Percentiles rank a stretch among this genome's conserved stretches.
Conservation (phyloP, 2,329 filamentous ascomycete genomes). For the Pseudofabraea citricarpa region DNA sequence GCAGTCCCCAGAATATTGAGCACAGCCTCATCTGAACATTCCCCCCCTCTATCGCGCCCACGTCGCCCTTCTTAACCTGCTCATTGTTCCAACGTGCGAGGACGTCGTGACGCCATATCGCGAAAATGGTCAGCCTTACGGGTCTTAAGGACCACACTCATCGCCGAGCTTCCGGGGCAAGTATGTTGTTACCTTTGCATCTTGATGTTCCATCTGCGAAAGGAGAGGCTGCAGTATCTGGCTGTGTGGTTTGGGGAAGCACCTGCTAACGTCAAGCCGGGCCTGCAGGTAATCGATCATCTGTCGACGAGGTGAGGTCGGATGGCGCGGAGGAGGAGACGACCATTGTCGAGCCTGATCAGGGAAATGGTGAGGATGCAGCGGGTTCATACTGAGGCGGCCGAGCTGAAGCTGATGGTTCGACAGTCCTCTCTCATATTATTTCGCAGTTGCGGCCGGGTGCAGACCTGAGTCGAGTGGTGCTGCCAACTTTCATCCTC, state of each 20-base stretch:
- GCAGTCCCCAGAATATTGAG: too few species aligned
- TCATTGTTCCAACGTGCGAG: too few species aligned
- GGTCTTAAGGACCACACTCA: conserved; percentile 33
- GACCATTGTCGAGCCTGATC: conserved; percentile 80
- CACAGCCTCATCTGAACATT: not conserved
- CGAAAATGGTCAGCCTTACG: conserved; percentile 27
- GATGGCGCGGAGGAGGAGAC: conserved; percentile 63
- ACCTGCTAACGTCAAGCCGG: not conserved
- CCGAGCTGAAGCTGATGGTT: conserved; percentile 2
- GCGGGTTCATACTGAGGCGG: conserved; percentile 13
- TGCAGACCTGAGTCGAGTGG: conserved; percentile 90
- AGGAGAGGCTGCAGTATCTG: too few species aligned
- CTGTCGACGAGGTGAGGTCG: conserved; percentile 25
- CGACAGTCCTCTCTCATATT: conserved; percentile 85
- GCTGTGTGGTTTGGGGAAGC: too few species aligned
- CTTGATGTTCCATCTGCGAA: not conserved
- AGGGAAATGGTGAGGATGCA: conserved; percentile 80
- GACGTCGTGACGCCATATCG: not conserved
- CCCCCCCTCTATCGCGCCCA: too few species aligned
- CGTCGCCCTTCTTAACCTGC: too few species aligned
- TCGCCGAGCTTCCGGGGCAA: conserved; percentile 39
- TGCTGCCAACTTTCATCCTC: conserved; percentile 94
- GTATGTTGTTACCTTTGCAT: conserved; percentile 26
- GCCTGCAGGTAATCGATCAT: conserved; percentile 35
- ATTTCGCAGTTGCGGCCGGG: conserved; percentile 95